phyloP scores from a whole-genome alignment of 495 filamentous ascomycete species.

The Penicillium diatomitis region DNA sequence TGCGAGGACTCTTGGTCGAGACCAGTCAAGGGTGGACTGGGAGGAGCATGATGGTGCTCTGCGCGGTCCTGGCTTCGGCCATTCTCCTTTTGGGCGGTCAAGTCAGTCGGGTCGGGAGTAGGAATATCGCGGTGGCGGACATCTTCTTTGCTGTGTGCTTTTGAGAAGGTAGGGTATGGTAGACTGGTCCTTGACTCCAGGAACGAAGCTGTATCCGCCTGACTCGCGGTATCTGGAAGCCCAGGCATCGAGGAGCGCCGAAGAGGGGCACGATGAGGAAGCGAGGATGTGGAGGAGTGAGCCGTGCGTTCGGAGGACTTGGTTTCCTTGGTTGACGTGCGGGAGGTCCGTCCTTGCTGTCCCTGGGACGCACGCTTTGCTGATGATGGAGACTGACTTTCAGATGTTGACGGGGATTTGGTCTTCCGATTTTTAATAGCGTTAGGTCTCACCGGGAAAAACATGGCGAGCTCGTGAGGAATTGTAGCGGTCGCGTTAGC shows the following conservation, averaged over 20 bases:
- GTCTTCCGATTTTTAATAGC: constrained; percentile 25
- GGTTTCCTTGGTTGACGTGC: constrained; percentile 40
- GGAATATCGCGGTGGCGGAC: constrained; percentile 60
- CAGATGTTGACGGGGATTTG: constrained; percentile 22
- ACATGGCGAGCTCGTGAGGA: constrained; percentile 32
- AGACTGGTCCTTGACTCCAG: constrained; percentile 50
- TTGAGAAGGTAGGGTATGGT: constrained; percentile 81
- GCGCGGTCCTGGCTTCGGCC: constrained; percentile 16
- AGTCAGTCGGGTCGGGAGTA: constrained; percentile 73
- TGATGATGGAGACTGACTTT: constrained; percentile 8
- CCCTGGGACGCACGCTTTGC: constrained; percentile 30
- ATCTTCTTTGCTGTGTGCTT: constrained; percentile 79
- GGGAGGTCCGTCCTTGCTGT: constrained; percentile 33
- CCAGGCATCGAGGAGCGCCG: constrained; percentile 45
- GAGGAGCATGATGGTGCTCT: constrained; percentile 39
- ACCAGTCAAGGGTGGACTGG: constrained; percentile 55
- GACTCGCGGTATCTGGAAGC: constrained; percentile 28
- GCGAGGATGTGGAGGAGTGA: constrained; percentile 29
- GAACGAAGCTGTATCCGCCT: constrained; percentile 33
- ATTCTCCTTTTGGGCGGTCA: constrained; percentile 44
- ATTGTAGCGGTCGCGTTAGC: constrained; percentile 14
- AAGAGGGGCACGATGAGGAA: constrained; percentile 17
- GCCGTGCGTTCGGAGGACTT: constrained; percentile 27
- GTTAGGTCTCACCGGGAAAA: constrained; percentile 38
- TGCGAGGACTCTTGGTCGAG: constrained; percentile 40